Base-by-base conservation (phyloP, 2,329 filamentous ascomycete species). In the Colletotrichum lupini region DNA sequence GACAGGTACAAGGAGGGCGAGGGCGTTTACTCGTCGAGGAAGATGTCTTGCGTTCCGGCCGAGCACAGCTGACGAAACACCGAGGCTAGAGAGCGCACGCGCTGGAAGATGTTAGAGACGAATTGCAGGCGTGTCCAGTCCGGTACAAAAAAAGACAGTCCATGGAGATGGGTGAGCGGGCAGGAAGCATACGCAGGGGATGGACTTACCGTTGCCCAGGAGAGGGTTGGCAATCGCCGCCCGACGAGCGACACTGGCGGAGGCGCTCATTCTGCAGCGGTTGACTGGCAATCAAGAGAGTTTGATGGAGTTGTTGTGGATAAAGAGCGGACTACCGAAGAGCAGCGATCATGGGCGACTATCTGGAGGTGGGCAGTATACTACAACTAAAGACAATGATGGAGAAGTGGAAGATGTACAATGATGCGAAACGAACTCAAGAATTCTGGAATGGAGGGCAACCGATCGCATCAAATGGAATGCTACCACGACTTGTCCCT, bases 1-100 rank as follows among this genome's bases (percentile, higher is more conserved):
- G 71, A 86, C 79, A 22, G 90, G 89, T 67, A 92, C 85, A 71
- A 92, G 81, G 46, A 92, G 83, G 58, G 89, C 89, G 77, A 91
- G 82, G 19, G 88, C 88, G 30, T 88, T 83, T 62, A 86, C 79
- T 75, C 87, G 82, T 62, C 81, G 83, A 65, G 84, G 82, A 52
- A 89, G 79, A 74, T 83, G 84, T 75, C 83, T 83, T 73, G 85
- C 78, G 76, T 87, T 86, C 69, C 86, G 86, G 75, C 82, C 82
- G 56, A 90, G 81, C 55, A 85, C 81, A 65, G 85, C 81, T 32
- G 88, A 83, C 67, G 86, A 82, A 67, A 88, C 81, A 69, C 85
- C 83, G 72, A 87, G 80, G 59, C 85, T 83, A 42, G 87, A 85
- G 56, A 89, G 79, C 67, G 82, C 81, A 75, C 86, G 85, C 75